Base-by-base conservation (phyloP, 345 rosid species). In the Laguncularia racemosa region DNA sequence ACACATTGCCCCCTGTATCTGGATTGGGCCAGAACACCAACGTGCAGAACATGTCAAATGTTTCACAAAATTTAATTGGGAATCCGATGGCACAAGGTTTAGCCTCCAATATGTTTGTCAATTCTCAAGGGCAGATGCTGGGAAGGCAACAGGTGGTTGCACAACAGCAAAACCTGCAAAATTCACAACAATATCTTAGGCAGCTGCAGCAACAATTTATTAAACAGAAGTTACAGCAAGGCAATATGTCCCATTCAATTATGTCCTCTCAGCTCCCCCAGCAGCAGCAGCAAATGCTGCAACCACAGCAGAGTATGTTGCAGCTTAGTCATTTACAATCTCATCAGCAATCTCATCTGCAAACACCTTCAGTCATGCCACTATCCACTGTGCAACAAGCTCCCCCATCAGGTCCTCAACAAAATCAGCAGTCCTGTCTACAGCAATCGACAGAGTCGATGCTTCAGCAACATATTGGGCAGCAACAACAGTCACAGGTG, bases 401-500 rank as follows among this genome's bases (percentile, higher is more conserved):
- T 51, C 55, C 91, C 51, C 71, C 81, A 48, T 68, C 92, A 65
- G 71, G 74, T 69, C 74, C 79, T 70, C 95, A 82, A 67, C 82
- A 79, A 73, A 91, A 75, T 67, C 96, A 81, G 63, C 90, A 84
- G 71, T 63, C 86, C 53, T 75, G 91, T 60, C 62, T 74, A 58
- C 96, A 79, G 66, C 92, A 82, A 72, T 72, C 90, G 5, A 57
- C 90, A 44, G 90, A 81, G 63, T 66, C 98, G 50, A 81, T 89
- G 81, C 76, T 85, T 71, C 98, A 84, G 63, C 89, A 78, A 67
- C 88, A 83, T 63, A 66, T 79, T 55, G 84, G 95, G 75, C 89
- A 80, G 61, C 91, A 78, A 60, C 88, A 77, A 57, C 88, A 79
- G 73, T 66, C 83, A 46, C 96, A 82, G 58, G 89, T 77, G 72